phyloP scores from a whole-genome alignment of 2,329 filamentous ascomycete species.

The Arthrobotrys sphaeroides region DNA sequence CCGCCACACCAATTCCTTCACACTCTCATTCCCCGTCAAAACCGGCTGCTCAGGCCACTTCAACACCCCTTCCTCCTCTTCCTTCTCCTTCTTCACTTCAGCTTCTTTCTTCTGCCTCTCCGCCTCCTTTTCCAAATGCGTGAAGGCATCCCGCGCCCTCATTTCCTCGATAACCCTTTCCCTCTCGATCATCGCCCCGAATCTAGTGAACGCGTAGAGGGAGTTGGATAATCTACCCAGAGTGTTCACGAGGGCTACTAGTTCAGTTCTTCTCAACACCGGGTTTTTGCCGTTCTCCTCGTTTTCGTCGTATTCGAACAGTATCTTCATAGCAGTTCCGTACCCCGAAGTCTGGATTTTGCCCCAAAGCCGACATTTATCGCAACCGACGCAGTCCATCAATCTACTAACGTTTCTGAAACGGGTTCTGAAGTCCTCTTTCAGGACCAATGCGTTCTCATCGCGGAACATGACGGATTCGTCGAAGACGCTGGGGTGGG shows the following conservation, averaged over 20 bases:
- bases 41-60: conserved; percentile 36
- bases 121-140: conserved; percentile 51
- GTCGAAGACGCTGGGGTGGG: conserved; percentile 76
- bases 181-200: conserved; percentile 67
- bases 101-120: conserved; percentile 52
- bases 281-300: conserved; percentile 71
- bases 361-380: conserved; percentile 98
- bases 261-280: conserved; percentile 82
- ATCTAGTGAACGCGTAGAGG: conserved; percentile 76
- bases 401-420: conserved; percentile 96
- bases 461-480: conserved; percentile 93
- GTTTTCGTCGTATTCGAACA: conserved; percentile 83
- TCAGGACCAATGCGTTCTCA: conserved; percentile 73
- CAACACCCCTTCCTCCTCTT: background rate
- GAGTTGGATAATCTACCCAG: conserved; percentile 86
- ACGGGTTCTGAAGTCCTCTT: conserved; percentile 96
- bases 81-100: background rate
- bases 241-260: conserved; percentile 94
- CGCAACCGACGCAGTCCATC: conserved; percentile 98
- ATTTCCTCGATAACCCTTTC: conserved; percentile 61
- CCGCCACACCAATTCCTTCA: conserved; percentile 69
- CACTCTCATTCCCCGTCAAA: conserved; percentile 61
- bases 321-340: conserved; percentile 90
- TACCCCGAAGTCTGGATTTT: conserved; percentile 96
- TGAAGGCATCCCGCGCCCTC: conserved; percentile 58